Evolutionary conservation across 805 yeast genomes (phyloP).

Genomic region (Naumovozyma dairenensis): DNA sequence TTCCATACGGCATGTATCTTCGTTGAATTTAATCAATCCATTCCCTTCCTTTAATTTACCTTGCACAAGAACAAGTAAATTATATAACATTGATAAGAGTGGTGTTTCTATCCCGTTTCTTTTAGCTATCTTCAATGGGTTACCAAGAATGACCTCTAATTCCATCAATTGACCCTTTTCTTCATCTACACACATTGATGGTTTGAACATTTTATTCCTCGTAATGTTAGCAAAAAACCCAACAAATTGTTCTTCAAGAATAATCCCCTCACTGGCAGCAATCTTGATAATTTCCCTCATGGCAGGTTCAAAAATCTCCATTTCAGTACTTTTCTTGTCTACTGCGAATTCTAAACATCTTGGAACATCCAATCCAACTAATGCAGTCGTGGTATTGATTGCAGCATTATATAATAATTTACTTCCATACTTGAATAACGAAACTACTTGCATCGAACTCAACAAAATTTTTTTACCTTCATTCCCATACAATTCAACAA

Average conservation of each 20-base stretch:
- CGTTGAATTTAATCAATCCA: slow-evolving; percentile 32
- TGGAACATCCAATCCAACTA: slow-evolving; percentile 48
- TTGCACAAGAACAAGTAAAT: slow-evolving; percentile 52
- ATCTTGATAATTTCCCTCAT: slow-evolving; percentile 53
- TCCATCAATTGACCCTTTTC: slow-evolving; percentile 57
- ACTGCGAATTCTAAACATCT: slow-evolving; percentile 37
- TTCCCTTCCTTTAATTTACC: slow-evolving; percentile 47
- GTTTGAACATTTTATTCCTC: slow-evolving; percentile 43
- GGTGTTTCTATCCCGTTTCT: slow-evolving; percentile 46
- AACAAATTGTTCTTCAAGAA: slow-evolving; percentile 38
- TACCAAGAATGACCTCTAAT: slow-evolving; percentile 62
- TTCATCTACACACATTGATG: slow-evolving; percentile 63
- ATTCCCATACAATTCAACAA: slow-evolving; percentile 36
- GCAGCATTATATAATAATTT: slow-evolving; percentile 61
- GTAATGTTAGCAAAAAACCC: slow-evolving; percentile 43
- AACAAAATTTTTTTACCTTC: slow-evolving; percentile 32
- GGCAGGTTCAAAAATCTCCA: slow-evolving; percentile 37
- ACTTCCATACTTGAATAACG: slow-evolving; percentile 46
- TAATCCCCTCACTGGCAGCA: slow-evolving; percentile 52
- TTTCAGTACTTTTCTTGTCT: slow-evolving; percentile 28
- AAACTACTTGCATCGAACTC: slow-evolving; percentile 37
- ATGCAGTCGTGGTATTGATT: slow-evolving; percentile 49
- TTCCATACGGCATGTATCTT: slow-evolving; percentile 8
- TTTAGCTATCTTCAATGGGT: slow-evolving; percentile 42
- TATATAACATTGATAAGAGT: slow-evolving; percentile 45